Base-by-base conservation (phyloP, 2,329 filamentous ascomycete genomes). In the Penicillium hesseltinei region DNA sequence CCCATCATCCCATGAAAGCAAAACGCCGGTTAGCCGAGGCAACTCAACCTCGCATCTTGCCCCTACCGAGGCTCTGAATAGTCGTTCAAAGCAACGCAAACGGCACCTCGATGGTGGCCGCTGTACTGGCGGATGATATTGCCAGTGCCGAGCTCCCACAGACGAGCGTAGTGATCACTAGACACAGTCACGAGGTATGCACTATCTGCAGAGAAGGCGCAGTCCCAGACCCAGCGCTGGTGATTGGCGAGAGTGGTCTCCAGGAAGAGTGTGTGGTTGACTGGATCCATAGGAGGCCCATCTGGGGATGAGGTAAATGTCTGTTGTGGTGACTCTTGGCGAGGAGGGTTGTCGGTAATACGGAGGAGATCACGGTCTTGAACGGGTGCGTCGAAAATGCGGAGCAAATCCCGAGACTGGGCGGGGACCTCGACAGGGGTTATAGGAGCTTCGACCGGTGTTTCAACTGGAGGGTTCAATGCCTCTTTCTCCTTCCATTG, bases 181-280 rank as follows among this genome's bases (percentile, higher is more conserved):
- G 91, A 96, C 5, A 92, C 92, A 0, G 92, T 97, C 13, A 97
- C 92, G 7, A 97, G 81, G 70, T 97, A 97, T 0, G 92, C 92
- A 35, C 88, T 92, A 73, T 97, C 92, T 27, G 92, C 92, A 60
- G 89, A 93, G 76, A 97, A 97, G 0, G 92, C 92, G 69, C 92
- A 97, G 74, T 97, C 92, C 92, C 92, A 97, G 1, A 97, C 92
- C 92, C 92, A 97, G 53, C 92, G 87, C 77, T 97, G 92, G 76
- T 97, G 92, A 54, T 90, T 91, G 23, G 89, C 89, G 1, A 97
- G 84, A 1, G 91, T 95, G 3, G 91, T 92, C 75, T 96, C 90
- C 21, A 96, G 84, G 10, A 88, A 89, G 66, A 94, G 42, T 81
- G 88, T 73, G 81, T 84, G 9, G 71, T 76, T 69, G 71, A 73